These are phyloP conservation scores for Clavaria fumosa DNA, from an alignment of 768 basidiomycete genomes.

Conservation along the genomic window DNA sequence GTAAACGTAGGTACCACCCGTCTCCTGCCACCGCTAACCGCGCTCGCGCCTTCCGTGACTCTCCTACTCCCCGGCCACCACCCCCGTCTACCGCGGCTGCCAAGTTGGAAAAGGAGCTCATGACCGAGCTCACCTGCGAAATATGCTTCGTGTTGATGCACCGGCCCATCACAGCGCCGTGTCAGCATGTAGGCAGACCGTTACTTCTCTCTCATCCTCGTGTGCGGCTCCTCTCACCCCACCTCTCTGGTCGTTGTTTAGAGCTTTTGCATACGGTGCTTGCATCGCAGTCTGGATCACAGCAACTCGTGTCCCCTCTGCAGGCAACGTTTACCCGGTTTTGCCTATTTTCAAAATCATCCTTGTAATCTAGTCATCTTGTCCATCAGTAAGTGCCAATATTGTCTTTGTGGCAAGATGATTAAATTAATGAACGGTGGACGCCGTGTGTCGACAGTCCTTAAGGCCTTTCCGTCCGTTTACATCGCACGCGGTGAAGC, in stretches of 20 bases:
- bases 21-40: conserved; percentile 8
- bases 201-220: background rate
- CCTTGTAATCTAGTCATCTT: conserved; percentile 56
- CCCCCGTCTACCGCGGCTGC: conserved; percentile 9
- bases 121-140: conserved; percentile 69
- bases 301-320: conserved; percentile 73
- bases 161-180: conserved; percentile 84
- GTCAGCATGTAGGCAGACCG: conserved; percentile 68
- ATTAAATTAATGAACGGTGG: too few species aligned
- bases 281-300: conserved; percentile 86
- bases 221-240: conserved; percentile 8
- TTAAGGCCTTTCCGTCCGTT: conserved; percentile 47
- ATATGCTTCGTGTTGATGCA: conserved; percentile 78
- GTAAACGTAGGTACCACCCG: conserved; percentile 11
- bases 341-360: conserved; percentile 68
- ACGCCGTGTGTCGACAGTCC: conserved; percentile 36
- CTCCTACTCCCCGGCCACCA: conserved; percentile 1
- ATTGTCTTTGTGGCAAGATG: too few species aligned
- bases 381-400: conserved; percentile 39
- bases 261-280: conserved; percentile 85
- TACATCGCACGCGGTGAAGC: conserved; percentile 47
- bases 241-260: conserved; percentile 16
- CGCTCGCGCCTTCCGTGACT: conserved; percentile 13
- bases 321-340: conserved; percentile 59
- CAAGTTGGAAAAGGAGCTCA: conserved; percentile 40